Conservation (phyloP, 768 basidiomycete genomes). For the Filobasidium wieringae region DNA sequence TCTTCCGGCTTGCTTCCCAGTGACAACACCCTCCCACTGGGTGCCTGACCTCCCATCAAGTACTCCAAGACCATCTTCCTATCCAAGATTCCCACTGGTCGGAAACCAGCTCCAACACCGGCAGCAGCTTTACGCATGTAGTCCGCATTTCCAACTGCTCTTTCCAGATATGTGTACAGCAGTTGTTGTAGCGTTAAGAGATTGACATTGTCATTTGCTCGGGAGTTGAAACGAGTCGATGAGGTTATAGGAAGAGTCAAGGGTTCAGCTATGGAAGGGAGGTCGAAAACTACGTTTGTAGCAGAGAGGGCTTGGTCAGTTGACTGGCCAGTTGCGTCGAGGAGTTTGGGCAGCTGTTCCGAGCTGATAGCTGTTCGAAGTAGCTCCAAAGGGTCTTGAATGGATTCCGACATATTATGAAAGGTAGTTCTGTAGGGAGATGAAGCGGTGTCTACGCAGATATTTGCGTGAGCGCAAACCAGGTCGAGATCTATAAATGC, state of each 20-base stretch:
- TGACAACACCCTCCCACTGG: slow-evolving; percentile 39
- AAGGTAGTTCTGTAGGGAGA: not conserved
- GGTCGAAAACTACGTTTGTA: slow-evolving; percentile 48
- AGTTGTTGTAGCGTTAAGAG: slow-evolving; percentile 72
- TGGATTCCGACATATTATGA: not conserved
- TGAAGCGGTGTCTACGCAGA: not conserved
- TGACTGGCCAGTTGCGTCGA: slow-evolving; percentile 27
- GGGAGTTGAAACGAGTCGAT: slow-evolving; percentile 62
- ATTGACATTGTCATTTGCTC: slow-evolving; percentile 41
- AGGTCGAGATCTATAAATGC: too few relatives aligned
- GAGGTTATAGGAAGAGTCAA: slow-evolving; percentile 56
- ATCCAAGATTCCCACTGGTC: slow-evolving; percentile 76
- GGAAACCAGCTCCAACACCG: slow-evolving; percentile 43
- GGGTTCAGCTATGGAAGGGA: slow-evolving; percentile 22
- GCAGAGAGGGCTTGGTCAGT: slow-evolving; percentile 37
- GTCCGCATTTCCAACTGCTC: slow-evolving; percentile 63
- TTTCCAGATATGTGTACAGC: slow-evolving; percentile 68
- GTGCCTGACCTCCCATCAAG: slow-evolving; percentile 52
- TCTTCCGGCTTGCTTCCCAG: slow-evolving; percentile 46
- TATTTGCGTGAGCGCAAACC: too few relatives aligned
- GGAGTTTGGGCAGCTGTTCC: slow-evolving; percentile 19
- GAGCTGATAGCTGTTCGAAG: slow-evolving; percentile 30
- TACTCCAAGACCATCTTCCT: slow-evolving; percentile 76
- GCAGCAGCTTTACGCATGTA: slow-evolving; percentile 80
- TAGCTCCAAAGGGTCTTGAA: slow-evolving; percentile 33